Evolutionary conservation across 2,329 filamentous ascomycete species (phyloP).

Genomic region (Pseudocercospora fijiensis): DNA sequence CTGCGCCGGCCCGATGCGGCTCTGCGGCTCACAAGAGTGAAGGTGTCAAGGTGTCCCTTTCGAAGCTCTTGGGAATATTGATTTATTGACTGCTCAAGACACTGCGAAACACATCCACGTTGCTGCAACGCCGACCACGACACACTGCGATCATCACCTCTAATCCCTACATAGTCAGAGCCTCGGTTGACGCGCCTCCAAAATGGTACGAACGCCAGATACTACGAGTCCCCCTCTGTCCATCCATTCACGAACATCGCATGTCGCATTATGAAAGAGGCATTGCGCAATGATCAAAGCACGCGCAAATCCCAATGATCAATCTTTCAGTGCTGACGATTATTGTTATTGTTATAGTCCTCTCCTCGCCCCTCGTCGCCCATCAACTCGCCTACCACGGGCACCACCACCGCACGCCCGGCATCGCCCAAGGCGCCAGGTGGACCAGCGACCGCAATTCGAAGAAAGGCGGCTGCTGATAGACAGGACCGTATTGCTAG

Average conservation of each 20-base stretch:
- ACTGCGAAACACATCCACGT: neutral
- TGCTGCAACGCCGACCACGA: neutral
- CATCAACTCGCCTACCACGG: slow-evolving; percentile 57
- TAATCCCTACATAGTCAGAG: neutral
- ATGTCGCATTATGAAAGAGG: neutral
- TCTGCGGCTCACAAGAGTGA: neutral
- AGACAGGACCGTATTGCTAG: slow-evolving; percentile 97
- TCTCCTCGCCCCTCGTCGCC: slow-evolving; percentile 39
- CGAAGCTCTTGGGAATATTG: neutral
- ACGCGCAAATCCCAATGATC: neutral
- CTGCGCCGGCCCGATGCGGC: neutral
- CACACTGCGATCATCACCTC: neutral
- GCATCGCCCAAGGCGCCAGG: slow-evolving; percentile 87
- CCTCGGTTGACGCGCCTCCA: neutral
- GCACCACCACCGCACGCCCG: slow-evolving; percentile 71
- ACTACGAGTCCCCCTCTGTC: neutral
- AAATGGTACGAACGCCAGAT: neutral
- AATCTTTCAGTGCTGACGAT: neutral
- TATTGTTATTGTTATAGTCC: slow-evolving; percentile 28
- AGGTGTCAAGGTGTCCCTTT: slow-evolving; percentile 8
- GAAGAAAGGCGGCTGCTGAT: slow-evolving; percentile 91
- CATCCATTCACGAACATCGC: neutral
- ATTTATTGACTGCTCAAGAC: neutral
- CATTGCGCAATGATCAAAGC: neutral
- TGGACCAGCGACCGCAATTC: slow-evolving; percentile 91